Evolutionary conservation across 805 yeast species (phyloP), one percentile per base, ranked within the genome.

Genomic region (Candida boleticola): DNA sequence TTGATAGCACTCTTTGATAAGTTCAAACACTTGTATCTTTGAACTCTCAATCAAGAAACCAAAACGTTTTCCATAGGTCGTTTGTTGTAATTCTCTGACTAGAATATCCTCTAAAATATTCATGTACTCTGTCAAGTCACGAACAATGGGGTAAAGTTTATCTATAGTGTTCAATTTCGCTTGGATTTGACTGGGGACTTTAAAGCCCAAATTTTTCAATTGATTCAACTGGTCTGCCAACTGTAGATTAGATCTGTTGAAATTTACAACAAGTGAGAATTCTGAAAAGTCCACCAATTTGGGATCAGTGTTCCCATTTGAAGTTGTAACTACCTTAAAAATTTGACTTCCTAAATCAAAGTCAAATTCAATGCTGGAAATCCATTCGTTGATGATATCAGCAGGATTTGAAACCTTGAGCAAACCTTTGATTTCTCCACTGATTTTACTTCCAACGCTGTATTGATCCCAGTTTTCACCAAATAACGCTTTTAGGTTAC

Each of bases 401-500:
- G 70, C 60, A 0, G 79, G 54, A 37, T 82, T 67, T 9, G 81
- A 58, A 37, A 72, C 76, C 19, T 66, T 60, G n/a, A 67, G 52
- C 37, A 85, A 66, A 0, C 65, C 58, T 2, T 57, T 50, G 19
- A 78, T 69, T 45, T 79, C 86, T 1, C 66, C 57, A 9, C 74
- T 65, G 1, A 92, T 74, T 46, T 74, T 77, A 40, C 72, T 74
- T 0, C 96, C 97, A 11, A 57, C 34, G 2, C 73, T 60, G 46
- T 61, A 70, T 36, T 64, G 60, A 31, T 52, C 50, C 76, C 76
- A 70, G 29, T 57, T 59, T 2, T 40, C 36, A 0, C 76, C 76
- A 18, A 67, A 51, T 5, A 63, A 34, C n/a, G 35, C 43, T 6
- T 48, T 41, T 13, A 70, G 50, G 30, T 50, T 51, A 0, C n/a